phyloP scores from a whole-genome alignment of 2,329 filamentous ascomycete species.

The Chalara sp. region DNA sequence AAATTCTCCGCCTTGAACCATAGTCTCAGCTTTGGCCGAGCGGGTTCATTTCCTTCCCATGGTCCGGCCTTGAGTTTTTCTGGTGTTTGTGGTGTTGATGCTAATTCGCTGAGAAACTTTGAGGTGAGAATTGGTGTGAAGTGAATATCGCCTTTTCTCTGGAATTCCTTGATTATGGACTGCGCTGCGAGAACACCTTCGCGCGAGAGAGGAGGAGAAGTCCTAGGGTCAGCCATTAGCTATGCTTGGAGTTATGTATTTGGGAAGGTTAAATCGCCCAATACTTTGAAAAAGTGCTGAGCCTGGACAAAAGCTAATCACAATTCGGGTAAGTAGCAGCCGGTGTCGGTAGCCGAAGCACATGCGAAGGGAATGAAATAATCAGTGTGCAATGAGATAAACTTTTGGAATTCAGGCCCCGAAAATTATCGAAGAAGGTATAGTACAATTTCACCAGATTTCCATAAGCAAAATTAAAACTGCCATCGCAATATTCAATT shows the following conservation, averaged over 20 bases:
- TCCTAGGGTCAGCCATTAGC: constrained; percentile 37
- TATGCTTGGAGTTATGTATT: not conserved
- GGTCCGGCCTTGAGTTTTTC: constrained; percentile 48
- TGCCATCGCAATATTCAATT: constrained; percentile 6
- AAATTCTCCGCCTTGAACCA: constrained; percentile 97
- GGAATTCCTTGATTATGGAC: constrained; percentile 60
- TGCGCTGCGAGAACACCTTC: constrained; percentile 67
- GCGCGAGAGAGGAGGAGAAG: constrained; percentile 61
- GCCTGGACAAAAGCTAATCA: no score
- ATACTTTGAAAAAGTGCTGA: constrained; percentile 4
- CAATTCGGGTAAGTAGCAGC: no score
- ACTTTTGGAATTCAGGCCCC: constrained; percentile 27
- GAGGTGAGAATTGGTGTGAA: constrained; percentile 78
- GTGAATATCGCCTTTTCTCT: constrained; percentile 47
- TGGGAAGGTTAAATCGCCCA: no score
- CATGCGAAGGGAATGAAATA: no score
- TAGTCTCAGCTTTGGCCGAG: constrained; percentile 61
- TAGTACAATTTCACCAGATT: constrained; percentile 28
- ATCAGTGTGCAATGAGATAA: not conserved
- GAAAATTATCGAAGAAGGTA: constrained; percentile 24
- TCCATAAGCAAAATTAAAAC: constrained; percentile 17
- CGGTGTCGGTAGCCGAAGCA: no score
- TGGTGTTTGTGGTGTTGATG: constrained; percentile 59
- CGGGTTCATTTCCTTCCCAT: constrained; percentile 49
- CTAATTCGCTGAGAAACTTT: constrained; percentile 64